Base-by-base conservation (phyloP, 176 grass and related monocot genomes). In the Triticum aestivum region DNA sequence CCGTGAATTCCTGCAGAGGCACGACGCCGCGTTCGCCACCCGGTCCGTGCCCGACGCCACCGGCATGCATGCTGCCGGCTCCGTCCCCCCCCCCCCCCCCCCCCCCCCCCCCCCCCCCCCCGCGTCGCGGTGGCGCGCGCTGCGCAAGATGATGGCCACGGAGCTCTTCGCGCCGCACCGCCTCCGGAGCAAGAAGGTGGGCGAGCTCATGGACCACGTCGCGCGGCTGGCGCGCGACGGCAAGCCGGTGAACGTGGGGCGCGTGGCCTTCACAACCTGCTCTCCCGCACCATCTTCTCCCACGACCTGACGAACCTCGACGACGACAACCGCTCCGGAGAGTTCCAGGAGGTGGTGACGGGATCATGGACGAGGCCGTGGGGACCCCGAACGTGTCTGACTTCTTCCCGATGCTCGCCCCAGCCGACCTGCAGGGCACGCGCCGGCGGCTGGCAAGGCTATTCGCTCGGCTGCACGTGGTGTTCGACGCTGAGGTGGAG, bases 251-350 rank as follows among this genome's bases (percentile, higher is more conserved):
- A 54, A 87, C 77, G 8, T 93, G 54, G 78, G 82, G 26, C 88
- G 84, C 14, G 89, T 79, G 11, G 84, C 54, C 26, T 94, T 91
- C 86, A 51, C 30, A 94, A 91, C 83, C 78, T 94, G 15, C 4
- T 94, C 6, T 89, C 92, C 9, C 9, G 68, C 39, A 89, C 84
- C 1, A 66, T 91, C 62, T 94, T 94, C 89, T 94, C 92, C 0
- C 3, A 5, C 8, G 89, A 94, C 78, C 41, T 90, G 4, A 26
- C 82, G 0, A 32, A 4, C 39, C 79, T 89, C 42, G n/a, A 87
- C 47, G 44, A 91, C 91, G 30, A 1, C 0, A 23, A 8, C 32
- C 18, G 7, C 41, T 86, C 87, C 4, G 84, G 79, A 58, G 87
- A 79, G 58, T 89, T 93, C 52, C 81, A 84, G 27, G 21, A 80